Base-by-base conservation (phyloP, 441 rosid genomes). In the Rhodomyrtus psidioides region DNA sequence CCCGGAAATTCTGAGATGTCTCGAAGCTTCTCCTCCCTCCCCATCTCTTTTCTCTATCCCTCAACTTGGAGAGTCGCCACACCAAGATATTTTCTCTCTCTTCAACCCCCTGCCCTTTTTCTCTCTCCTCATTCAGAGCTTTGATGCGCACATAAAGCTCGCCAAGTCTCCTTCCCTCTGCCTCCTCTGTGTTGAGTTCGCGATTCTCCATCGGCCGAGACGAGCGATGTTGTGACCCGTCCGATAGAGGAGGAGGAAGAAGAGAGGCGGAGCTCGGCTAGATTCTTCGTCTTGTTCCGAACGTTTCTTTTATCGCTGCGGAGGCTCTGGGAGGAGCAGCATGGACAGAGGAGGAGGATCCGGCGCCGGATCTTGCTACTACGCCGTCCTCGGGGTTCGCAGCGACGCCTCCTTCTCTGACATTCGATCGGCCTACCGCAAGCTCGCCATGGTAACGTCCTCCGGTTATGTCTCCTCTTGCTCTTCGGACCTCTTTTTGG, bases 321-420 rank as follows among this genome's bases (percentile, higher is more conserved):
- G 46, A 55, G 27, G 81, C 57, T n/a, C 53, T 21, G 10, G 70
- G 34, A 17, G 39, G 21, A 4, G 74, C 0, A 24, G 76, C 30
- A 95, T 96, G 99, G 95, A 94, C 84, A 86, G 92, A 21, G 95
- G 83, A 87, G 98, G 94, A 88, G 98, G 91, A 87, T 93, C 96
- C 83, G 89, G 82, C 75, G 91, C 87, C 88, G 94, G 94, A 91
- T 93, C 98, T 89, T 93, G 91, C 86, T 94, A 92, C 85, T 94
- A 94, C 90, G 83, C 93, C 12, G 90, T 93, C 75, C 97, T 94
- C 28, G 95, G 96, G 83, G 88, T 94, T 88, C 92, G 92, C 85
- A 91, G 89, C 86, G 92, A 93, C 62, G 94, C 94, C 89, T 93
- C 97, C 89, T 91, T 65, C 93, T 91, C 94, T 49, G 97, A 94